Conservation (phyloP, 805 yeast species). For the Lipomyces orientalis region DNA sequence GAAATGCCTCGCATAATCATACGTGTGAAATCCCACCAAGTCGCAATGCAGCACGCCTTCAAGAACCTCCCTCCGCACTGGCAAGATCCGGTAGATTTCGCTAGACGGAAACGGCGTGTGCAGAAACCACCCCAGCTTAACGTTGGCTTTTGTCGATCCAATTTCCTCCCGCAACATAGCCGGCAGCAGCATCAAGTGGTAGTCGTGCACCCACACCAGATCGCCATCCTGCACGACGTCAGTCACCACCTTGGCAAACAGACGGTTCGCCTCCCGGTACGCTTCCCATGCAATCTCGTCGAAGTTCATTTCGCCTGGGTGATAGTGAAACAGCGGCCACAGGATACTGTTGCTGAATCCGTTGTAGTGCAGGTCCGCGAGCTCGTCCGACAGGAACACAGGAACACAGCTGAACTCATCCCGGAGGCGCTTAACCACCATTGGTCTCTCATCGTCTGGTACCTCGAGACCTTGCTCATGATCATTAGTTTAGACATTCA, state of each 20-base stretch:
- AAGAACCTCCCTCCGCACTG: conserved; percentile 90
- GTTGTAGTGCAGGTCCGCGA: conserved; percentile 95
- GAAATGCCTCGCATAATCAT: conserved; percentile 97
- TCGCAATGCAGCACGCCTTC: conserved; percentile 93
- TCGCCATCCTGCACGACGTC: conserved; percentile 78
- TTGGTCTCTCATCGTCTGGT: conserved; percentile 72
- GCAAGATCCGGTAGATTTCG: conserved; percentile 92
- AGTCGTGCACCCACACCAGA: conserved; percentile 96
- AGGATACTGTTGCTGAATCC: conserved; percentile 93
- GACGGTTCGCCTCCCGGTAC: conserved; percentile 86
- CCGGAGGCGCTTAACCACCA: conserved; percentile 71
- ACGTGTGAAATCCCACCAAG: conserved; percentile 97
- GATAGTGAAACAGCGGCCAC: conserved; percentile 99
- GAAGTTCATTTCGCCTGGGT: conserved; percentile 98
- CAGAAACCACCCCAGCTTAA: conserved; percentile 87
- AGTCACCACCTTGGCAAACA: conserved; percentile 78
- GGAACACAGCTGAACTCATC: conserved; percentile 89
- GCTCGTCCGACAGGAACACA: conserved; percentile 80
- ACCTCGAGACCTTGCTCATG: conserved; percentile 59
- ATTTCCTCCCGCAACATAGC: conserved; percentile 76
- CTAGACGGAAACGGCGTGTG: conserved; percentile 99
- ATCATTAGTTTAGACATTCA: not conserved
- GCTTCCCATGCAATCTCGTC: conserved; percentile 99
- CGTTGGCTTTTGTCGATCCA: conserved; percentile 54
- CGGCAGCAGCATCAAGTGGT: conserved; percentile 94